Percentiles rank a stretch among this genome's conserved stretches.
These are phyloP conservation scores for Phytophthora boehmeriae DNA, from an alignment of 352 stramenopile species.

Conservation along the genomic window DNA sequence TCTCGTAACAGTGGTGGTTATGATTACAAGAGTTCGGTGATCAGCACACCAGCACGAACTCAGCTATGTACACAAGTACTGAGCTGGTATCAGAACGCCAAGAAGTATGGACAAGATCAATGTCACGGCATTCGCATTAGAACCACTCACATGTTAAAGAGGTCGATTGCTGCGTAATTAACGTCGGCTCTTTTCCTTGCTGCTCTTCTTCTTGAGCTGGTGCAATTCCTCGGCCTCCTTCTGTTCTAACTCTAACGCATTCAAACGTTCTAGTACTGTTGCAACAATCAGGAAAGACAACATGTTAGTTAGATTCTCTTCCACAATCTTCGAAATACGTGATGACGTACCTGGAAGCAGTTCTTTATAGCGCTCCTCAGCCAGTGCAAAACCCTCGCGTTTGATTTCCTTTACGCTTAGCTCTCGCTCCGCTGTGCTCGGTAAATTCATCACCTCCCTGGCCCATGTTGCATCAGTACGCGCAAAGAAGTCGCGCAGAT, in stretches of 20 bases:
- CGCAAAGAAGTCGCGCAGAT: conserved; percentile 88
- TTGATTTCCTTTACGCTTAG: conserved; percentile 89
- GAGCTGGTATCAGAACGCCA: neutral
- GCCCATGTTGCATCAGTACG: conserved; percentile 80
- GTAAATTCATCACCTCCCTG: conserved; percentile 53
- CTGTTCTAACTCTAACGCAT: conserved; percentile 80
- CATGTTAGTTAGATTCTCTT: conserved; percentile 11
- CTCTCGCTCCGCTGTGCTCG: conserved; percentile 71
- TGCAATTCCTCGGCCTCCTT: conserved; percentile 80
- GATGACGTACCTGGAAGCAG: conserved; percentile 62
- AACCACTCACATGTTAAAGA: conserved; percentile 15
- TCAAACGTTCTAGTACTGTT: conserved; percentile 78
- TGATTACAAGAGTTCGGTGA: no score
- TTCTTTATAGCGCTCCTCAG: conserved; percentile 81
- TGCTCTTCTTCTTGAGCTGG: conserved; percentile 72
- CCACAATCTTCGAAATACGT: neutral
- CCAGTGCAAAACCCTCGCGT: conserved; percentile 77
- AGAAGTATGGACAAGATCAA: conserved; percentile 18
- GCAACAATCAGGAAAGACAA: conserved; percentile 9
- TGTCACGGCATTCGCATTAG: conserved; percentile 20
- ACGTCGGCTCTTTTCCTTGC: conserved; percentile 79
- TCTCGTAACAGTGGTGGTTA: conserved; percentile 52
- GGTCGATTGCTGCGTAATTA: conserved; percentile 25
- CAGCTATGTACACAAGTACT: neutral
- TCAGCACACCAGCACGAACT: neutral